Evolutionary conservation across 441 rosid genomes (phyloP).

Genomic region (Syzygium syzygioides): DNA sequence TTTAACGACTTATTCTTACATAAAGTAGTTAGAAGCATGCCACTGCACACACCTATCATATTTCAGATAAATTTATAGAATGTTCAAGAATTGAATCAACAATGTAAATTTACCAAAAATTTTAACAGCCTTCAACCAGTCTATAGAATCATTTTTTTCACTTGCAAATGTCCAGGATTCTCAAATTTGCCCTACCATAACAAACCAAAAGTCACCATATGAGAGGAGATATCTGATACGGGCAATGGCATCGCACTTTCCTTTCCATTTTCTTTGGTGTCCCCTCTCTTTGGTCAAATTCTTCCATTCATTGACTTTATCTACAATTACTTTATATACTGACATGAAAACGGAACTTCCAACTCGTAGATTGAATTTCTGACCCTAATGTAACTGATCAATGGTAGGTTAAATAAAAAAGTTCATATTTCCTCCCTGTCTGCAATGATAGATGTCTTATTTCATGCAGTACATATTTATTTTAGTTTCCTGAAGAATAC

Average conservation of each 20-base stretch:
- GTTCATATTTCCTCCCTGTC: too few relatives aligned
- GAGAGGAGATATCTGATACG: neutral
- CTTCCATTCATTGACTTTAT: neutral
- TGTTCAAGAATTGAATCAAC: neutral
- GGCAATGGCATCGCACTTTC: rapidly evolving
- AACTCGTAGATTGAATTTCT: too few relatives aligned
- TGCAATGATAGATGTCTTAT: neutral
- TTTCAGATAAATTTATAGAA: rapidly evolving
- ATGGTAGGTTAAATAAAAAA: too few relatives aligned
- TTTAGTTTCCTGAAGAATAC: neutral
- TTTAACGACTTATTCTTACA: rapidly evolving
- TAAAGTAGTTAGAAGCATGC: neutral
- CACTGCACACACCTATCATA: neutral
- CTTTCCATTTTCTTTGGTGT: neutral
- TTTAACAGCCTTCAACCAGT: too few relatives aligned
- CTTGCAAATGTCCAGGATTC: too few relatives aligned
- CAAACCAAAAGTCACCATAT: neutral
- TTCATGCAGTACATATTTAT: neutral
- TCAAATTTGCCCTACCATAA: neutral
- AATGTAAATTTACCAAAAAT: neutral
- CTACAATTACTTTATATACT: neutral
- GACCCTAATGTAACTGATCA: too few relatives aligned
- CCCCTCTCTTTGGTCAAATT: neutral
- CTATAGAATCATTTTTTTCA: too few relatives aligned
- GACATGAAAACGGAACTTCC: too few relatives aligned